Percentiles rank a stretch among this genome's conserved stretches.
phyloP scores from a whole-genome alignment of 345 rosid species.

The Salix suchowensis region DNA sequence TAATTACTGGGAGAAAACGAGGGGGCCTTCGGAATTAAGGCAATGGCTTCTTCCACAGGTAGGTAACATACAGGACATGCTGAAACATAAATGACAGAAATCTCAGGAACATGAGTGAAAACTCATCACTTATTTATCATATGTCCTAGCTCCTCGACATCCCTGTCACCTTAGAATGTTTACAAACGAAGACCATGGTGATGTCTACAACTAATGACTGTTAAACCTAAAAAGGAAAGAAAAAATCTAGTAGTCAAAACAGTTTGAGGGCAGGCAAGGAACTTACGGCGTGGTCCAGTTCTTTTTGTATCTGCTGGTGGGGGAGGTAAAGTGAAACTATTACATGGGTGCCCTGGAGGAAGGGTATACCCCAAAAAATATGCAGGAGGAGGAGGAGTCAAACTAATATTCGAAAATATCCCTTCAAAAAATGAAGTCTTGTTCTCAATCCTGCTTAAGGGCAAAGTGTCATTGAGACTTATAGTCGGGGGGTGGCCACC shows the following conservation, averaged over 20 bases:
- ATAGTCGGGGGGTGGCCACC: slow-evolving; percentile 38
- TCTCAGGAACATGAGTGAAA: slow-evolving; percentile 14
- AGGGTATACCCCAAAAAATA: slow-evolving; percentile 85
- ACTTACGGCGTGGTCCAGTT: slow-evolving; percentile 96
- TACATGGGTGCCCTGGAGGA: slow-evolving; percentile 95
- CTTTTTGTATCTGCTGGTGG: slow-evolving; percentile 93
- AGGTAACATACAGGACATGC: slow-evolving; percentile 99
- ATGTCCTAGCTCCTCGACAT: background rate
- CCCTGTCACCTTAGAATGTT: background rate
- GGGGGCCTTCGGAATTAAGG: slow-evolving; percentile 75
- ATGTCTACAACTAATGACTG: background rate
- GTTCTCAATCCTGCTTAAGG: slow-evolving; percentile 17
- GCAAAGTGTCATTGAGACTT: slow-evolving; percentile 34
- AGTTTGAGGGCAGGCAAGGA: background rate
- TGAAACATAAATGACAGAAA: slow-evolving; percentile 34
- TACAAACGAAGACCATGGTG: background rate
- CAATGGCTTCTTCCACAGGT: slow-evolving; percentile 88
- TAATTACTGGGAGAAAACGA: slow-evolving; percentile 78
- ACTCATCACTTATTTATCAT: background rate
- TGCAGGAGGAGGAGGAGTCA: slow-evolving; percentile 45
- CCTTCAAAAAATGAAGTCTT: slow-evolving; percentile 19
- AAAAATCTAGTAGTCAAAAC: background rate
- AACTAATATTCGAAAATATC: background rate
- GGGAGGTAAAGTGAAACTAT: slow-evolving; percentile 79
- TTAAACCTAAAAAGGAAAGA: background rate